phyloP scores from a whole-genome alignment of 1,284 basidiomycete genomes.

The Rhodotorula sp. region DNA sequence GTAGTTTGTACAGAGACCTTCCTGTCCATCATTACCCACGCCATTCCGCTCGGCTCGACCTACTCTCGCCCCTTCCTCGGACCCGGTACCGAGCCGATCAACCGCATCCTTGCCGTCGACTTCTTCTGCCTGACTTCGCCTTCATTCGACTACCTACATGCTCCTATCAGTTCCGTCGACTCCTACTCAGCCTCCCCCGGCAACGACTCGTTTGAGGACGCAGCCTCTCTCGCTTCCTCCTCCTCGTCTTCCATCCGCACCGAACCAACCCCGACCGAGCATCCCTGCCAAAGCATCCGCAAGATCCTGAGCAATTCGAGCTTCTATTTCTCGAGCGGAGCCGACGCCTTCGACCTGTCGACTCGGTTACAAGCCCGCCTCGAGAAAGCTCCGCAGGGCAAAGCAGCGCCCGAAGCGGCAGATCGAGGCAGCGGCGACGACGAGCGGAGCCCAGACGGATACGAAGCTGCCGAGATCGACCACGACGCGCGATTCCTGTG shows the following conservation, averaged over 20 bases:
- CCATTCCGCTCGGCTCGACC: constrained; percentile 64
- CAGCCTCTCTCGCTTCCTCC: constrained; percentile 21
- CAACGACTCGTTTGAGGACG: neutral
- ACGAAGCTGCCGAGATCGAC: constrained; percentile 17
- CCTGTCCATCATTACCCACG: constrained; percentile 69
- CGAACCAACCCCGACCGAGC: constrained; percentile 61
- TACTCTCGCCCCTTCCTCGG: constrained; percentile 23
- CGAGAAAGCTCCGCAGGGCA: constrained; percentile 52
- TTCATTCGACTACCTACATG: constrained; percentile 32
- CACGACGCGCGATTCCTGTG: constrained; percentile 45
- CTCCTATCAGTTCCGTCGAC: constrained; percentile 20
- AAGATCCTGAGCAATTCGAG: constrained; percentile 88
- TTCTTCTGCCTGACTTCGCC: constrained; percentile 53
- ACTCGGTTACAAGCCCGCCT: constrained; percentile 70
- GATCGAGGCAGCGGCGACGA: constrained; percentile 64
- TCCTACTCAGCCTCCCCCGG: neutral
- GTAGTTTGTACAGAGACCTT: constrained; percentile 64
- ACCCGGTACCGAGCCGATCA: constrained; percentile 47
- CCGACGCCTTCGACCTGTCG: constrained; percentile 76
- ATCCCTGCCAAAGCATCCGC: constrained; percentile 83
- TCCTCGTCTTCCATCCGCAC: constrained; percentile 37
- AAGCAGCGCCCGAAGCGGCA: constrained; percentile 43
- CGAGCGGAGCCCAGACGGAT: constrained; percentile 10
- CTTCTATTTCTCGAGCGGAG: constrained; percentile 82
- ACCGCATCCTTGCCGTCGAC: constrained; percentile 52